Base-by-base conservation (phyloP, 164 flowering plant species). In the Chloranthus sessilifolius region DNA sequence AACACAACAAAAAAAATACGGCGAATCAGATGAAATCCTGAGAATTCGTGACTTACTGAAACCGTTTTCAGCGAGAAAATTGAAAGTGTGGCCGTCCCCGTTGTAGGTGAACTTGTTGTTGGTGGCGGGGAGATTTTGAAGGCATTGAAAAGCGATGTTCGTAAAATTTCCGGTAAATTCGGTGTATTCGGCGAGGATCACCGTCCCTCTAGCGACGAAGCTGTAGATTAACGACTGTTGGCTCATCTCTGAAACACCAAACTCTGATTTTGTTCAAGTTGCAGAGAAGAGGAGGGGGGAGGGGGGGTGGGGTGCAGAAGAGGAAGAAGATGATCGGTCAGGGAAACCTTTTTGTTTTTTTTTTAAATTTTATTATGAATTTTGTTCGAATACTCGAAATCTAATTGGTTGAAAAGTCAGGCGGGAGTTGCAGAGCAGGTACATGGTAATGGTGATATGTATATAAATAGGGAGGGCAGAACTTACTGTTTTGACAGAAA, bases 31-130 rank as follows among this genome's bases (percentile, higher is more conserved):
- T n/a, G n/a, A n/a, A n/a, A n/a, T n/a, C n/a, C n/a, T n/a, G n/a
- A n/a, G n/a, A n/a, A n/a, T n/a, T n/a, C 22, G 30, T 2, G 15
- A 48, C 54, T 25, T 50, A 55, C 66, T 55, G 66, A 62, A 62
- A 23, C 66, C 66, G 27, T 62, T 50, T 20, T 55, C 66, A 11
- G 56, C 66, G 45, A 56, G 61, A 30, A 55, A 62, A 34, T 62
- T 62, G 46, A 62, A 62, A 37, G 66, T 62, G 28, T 62, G 66
- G 17, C 29, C 16, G 26, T 61, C 65, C 50, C 65, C 55, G 43
- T 47, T 61, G 60, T 61, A 61, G 42, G 65, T 61, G 61, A 62
- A 62, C 45, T 49, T 62, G 51, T 62, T 55, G 56, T 43, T 62
- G 50, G 35, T 19, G 1, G 61, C 42, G 4, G 66, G 66, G 12